These are phyloP conservation scores for Porphyridium purpureum DNA, from an alignment of 23 red algal genomes.

Conservation along the genomic window DNA sequence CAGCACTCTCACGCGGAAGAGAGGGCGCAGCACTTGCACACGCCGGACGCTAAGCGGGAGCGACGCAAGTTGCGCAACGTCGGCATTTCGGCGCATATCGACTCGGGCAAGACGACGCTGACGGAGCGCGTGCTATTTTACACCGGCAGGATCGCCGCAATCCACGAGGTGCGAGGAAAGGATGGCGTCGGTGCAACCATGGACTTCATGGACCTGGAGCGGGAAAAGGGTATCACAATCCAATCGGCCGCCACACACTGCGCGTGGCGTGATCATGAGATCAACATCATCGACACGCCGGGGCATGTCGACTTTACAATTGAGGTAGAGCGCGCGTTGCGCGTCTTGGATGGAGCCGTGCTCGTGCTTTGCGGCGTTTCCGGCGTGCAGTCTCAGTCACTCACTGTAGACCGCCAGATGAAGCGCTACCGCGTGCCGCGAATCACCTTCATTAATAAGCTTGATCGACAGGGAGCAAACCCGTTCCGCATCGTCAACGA, in stretches of 20 bases:
- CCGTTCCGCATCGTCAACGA: slow-evolving; percentile 69
- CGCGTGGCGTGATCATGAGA: slow-evolving; percentile 38
- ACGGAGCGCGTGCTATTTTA: slow-evolving; percentile 98
- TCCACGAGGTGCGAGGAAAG: slow-evolving; percentile 98
- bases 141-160: slow-evolving; percentile 59
- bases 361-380: slow-evolving; percentile 86
- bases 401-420: slow-evolving; percentile 99
- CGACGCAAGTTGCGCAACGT: too few species aligned
- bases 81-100: slow-evolving; percentile 92
- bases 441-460: slow-evolving; percentile 96
- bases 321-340: slow-evolving; percentile 89
- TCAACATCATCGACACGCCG: slow-evolving; percentile 99
- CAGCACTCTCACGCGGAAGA: too few species aligned
- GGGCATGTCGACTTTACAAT: slow-evolving; percentile 71
- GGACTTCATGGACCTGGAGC: slow-evolving; percentile 98
- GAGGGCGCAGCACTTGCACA: too few species aligned
- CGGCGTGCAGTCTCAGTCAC: slow-evolving; percentile 88
- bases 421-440: slow-evolving; percentile 89
- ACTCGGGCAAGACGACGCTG: slow-evolving; percentile 96
- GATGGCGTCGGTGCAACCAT: slow-evolving; percentile 98
- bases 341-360: slow-evolving; percentile 89
- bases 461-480: slow-evolving; percentile 72
- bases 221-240: slow-evolving; percentile 98
- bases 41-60: too few species aligned
- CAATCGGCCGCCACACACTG: slow-evolving; percentile 79